These are phyloP conservation scores for Fistulifera pelliculosa DNA, from an alignment of 108 stramenopile genomes.

Conservation along the genomic window DNA sequence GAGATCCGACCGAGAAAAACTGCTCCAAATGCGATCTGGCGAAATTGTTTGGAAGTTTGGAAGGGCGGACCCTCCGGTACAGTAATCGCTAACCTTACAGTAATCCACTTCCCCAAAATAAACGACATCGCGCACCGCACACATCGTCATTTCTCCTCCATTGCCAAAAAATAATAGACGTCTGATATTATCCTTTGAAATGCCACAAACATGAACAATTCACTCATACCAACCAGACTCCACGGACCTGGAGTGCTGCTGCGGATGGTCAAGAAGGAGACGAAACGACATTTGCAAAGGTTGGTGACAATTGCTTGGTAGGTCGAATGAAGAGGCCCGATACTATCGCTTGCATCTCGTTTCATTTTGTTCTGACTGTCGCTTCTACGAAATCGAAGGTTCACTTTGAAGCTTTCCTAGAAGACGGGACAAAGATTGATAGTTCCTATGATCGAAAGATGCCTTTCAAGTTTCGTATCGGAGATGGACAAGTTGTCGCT, in stretches of 20 bases:
- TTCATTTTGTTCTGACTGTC: neutral
- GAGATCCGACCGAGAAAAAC: too few species aligned
- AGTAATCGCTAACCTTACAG: too few species aligned
- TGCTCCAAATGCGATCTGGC: too few species aligned
- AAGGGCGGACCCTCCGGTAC: too few species aligned
- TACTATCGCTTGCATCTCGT: neutral
- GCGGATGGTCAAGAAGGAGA: conserved; percentile 29
- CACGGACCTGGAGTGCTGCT: conserved; percentile 30
- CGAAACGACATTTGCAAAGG: conserved; percentile 21
- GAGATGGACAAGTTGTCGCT: conserved; percentile 59
- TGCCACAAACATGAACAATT: neutral
- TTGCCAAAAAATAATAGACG: too few species aligned
- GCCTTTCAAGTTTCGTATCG: conserved; percentile 62
- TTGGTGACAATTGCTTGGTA: conserved; percentile 56
- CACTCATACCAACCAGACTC: neutral
- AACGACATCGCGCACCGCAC: too few species aligned
- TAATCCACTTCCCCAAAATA: too few species aligned
- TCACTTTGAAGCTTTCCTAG: conserved; percentile 74
- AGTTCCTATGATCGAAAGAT: conserved; percentile 25
- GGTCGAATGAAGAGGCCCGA: neutral
- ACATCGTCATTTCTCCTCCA: too few species aligned
- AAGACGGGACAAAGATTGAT: conserved; percentile 19
- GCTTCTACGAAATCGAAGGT: neutral
- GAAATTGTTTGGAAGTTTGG: too few species aligned
- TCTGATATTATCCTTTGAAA: too few species aligned